Base-by-base conservation (phyloP, 2,329 filamentous ascomycete species). In the Clonostachys sp. region DNA sequence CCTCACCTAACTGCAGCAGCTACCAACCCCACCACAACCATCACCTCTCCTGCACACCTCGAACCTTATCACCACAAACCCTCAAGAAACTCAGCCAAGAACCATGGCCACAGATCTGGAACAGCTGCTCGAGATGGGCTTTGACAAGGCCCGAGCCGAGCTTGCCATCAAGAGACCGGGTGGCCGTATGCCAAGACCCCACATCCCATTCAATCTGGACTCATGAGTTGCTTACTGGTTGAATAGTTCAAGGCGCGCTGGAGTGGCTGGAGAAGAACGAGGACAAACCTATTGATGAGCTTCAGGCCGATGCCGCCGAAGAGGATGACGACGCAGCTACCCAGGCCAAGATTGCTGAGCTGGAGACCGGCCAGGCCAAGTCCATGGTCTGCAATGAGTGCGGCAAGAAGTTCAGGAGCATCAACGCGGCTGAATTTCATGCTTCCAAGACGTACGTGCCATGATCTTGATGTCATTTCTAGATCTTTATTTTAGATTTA, bases 381-480 rank as follows among this genome's bases (percentile, higher is more conserved):
- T 95, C 90, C 44, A 81, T 97, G 47, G 79, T 95, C 45, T 99
- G 94, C 78, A 94, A 96, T 54, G 92, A 96, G 48, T 99, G 94
- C 62, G 87, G 87, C 61, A 96, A 96, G 77, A 87, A 84, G 63
- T 95, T 99, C 69, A 80, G 89, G 55, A 89, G 83, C 59, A 81
- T 86, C 54, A 83, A 84, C 24, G 82, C 92, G 55, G 94, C 91
- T 10, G 86, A 92, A 59, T 96, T 90, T 64, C 94, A 99, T 64
- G 94, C 91, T 34, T 83, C 83, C 59, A 96, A 95, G 72, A 92
- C 89, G 72, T 86, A 64, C 52, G 79, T 66, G n/a, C 6, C 24
- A 10, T 30, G 24, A 30, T 30, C 9, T 9, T 30, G 17, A 35
- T 9, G 2, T 35, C 7, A n/a, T 44, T 9, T n/a, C 30, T 34